Evolutionary conservation across 2,329 filamentous ascomycete species (phyloP).

Genomic region (Colletotrichum phormii): DNA sequence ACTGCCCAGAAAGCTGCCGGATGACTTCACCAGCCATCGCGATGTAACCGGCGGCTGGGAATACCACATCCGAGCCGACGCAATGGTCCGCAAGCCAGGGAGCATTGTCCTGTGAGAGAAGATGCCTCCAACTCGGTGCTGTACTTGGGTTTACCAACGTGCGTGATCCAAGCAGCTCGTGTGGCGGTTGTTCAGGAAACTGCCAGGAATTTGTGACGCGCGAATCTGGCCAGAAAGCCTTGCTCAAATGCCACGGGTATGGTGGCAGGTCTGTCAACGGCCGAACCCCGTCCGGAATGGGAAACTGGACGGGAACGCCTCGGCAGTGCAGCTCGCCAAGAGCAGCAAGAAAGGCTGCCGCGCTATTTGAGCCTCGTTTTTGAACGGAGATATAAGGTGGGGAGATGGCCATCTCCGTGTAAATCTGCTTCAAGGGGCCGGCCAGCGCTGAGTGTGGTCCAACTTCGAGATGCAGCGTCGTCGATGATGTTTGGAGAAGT

Average conservation of each 20-base stretch:
- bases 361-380: slow-evolving; percentile 62
- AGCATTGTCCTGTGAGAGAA: slow-evolving; percentile 50
- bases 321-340: slow-evolving; percentile 47
- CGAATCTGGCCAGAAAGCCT: slow-evolving; percentile 40
- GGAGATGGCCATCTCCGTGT: slow-evolving; percentile 61
- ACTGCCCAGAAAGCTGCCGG: neutral
- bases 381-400: slow-evolving; percentile 59
- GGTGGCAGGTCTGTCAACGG: slow-evolving; percentile 39
- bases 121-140: slow-evolving; percentile 54
- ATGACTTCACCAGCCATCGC: slow-evolving; percentile 47
- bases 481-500: slow-evolving; percentile 30
- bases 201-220: slow-evolving; percentile 41
- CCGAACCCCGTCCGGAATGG: neutral
- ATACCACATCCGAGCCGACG: slow-evolving; percentile 52
- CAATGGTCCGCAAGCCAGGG: slow-evolving; percentile 60
- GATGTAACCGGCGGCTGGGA: slow-evolving; percentile 56
- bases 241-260: slow-evolving; percentile 43
- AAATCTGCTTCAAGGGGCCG: slow-evolving; percentile 44
- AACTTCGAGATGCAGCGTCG: slow-evolving; percentile 41
- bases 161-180: slow-evolving; percentile 46
- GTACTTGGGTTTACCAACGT: slow-evolving; percentile 44
- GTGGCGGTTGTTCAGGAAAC: slow-evolving; percentile 38
- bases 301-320: slow-evolving; percentile 43
- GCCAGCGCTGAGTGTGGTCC: slow-evolving; percentile 33
- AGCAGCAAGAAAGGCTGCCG: slow-evolving; percentile 55